Evolutionary conservation across 495 filamentous ascomycete genomes (phyloP).

Genomic region (Trichoderma erinaceum): DNA sequence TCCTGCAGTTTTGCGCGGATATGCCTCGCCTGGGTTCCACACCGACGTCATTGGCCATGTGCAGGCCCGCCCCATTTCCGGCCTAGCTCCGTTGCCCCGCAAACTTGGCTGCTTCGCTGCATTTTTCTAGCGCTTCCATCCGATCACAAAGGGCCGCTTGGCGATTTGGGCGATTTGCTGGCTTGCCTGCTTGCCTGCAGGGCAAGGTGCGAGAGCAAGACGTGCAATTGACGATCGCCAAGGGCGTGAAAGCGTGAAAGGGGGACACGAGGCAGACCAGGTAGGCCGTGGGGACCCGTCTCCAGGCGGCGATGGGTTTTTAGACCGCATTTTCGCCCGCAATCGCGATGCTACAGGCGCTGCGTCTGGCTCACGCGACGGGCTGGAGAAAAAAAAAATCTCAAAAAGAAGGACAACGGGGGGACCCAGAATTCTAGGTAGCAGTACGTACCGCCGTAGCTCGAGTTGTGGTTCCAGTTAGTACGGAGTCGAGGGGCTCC

Average conservation of each 20-base stretch:
- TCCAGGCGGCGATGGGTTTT: neutral
- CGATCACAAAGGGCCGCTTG: neutral
- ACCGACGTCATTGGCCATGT: slow-evolving; percentile 13
- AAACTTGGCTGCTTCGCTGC: slow-evolving; percentile 14
- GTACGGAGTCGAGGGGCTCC: too few species aligned
- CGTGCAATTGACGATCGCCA: neutral
- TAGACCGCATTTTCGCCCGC: neutral
- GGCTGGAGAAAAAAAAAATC: neutral
- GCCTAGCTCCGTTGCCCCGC: slow-evolving; percentile 12
- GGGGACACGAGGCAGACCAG: neutral
- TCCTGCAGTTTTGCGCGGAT: neutral
- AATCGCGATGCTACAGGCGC: neutral
- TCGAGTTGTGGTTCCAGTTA: too few species aligned
- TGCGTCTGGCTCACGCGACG: slow-evolving; percentile 6
- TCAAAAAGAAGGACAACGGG: neutral
- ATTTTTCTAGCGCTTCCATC: slow-evolving; percentile 14
- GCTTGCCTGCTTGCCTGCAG: too few species aligned
- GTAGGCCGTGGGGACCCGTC: neutral
- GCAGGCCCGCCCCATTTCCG: slow-evolving; percentile 8
- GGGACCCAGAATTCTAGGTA: neutral
- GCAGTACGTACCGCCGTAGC: neutral
- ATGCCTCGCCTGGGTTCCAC: slow-evolving; percentile 5
- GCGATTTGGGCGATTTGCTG: slow-evolving; percentile 8
- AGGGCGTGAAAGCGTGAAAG: neutral
- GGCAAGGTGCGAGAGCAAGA: neutral